phyloP scores from a whole-genome alignment of 169 alveolate species.

The Plasmodium berghei region DNA sequence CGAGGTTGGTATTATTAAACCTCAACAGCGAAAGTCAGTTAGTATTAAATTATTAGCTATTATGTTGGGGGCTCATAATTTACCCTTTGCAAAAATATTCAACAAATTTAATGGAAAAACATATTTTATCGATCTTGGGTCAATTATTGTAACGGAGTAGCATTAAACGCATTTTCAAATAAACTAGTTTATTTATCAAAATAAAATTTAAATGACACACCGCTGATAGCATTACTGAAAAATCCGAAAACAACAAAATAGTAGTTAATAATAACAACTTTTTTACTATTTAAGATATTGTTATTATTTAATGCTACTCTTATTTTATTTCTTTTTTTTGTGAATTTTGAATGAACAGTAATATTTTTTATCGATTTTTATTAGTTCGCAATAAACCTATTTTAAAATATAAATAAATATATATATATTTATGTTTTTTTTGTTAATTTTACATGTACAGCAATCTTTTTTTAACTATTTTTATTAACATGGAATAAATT shows the following conservation, averaged over 20 bases:
- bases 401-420: neutral
- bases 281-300: neutral
- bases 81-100: slow-evolving; percentile 33
- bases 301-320: neutral
- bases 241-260: too few relatives aligned
- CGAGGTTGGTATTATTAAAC: slow-evolving; percentile 41
- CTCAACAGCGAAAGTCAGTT: slow-evolving; percentile 42
- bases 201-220: too few relatives aligned
- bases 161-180: neutral
- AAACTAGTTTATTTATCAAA: too few relatives aligned
- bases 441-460: neutral
- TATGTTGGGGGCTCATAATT: slow-evolving; percentile 45
- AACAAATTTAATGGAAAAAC: slow-evolving; percentile 16
- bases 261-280: too few relatives aligned
- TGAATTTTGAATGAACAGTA: neutral
- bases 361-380: neutral
- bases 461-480: too few relatives aligned
- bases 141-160: slow-evolving; percentile 52
- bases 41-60: slow-evolving; percentile 44
- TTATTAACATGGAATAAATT: too few relatives aligned
- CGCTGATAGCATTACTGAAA: too few relatives aligned
- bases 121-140: slow-evolving; percentile 45
- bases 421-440: neutral
- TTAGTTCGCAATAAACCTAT: neutral
- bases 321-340: slow-evolving; percentile 3